Evolutionary conservation across 345 rosid species (phyloP), one percentile per base, ranked within the genome.

Genomic region (Adansonia digitata): DNA sequence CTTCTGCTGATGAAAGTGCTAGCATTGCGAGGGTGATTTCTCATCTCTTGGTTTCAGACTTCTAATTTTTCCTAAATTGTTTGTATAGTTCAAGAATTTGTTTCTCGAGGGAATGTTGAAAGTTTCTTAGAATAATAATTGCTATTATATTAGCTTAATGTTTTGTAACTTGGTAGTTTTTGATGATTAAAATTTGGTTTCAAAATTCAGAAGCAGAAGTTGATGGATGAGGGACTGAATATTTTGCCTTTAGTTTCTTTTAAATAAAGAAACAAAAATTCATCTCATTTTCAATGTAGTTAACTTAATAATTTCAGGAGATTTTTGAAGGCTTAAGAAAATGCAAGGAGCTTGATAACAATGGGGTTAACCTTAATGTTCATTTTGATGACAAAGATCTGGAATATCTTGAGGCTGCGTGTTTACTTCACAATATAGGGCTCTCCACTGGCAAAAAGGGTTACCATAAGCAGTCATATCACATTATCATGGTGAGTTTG

Each of bases 381-480:
- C 52, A 72, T 56, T 77, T 88, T 71, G 86, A 78, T 39, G 84
- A 78, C 55, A 89, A 85, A 77, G 86, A 87, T 82, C 84, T 88
- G 73, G 94, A 89, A 79, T 87, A 85, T 75, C 89, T 91, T 37
- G 86, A 88, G 81, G 97, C 90, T 80, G 91, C 97, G 15, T 91
- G 94, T 76, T 83, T 88, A 80, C 91, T 91, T 77, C 97, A 91
- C 79, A 84, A 81, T 73, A 75, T 86, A 10, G 97, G 97, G 51
- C 80, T 82, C 56, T 76, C 82, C 76, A 73, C 78, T 66, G 80
- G 92, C 79, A 84, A 85, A 83, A 89, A 84, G 82, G 91, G 94
- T 74, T 89, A 91, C 74, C 97, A 91, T 76, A 89, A 89, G 87
- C 86, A 86, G 84, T 86, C 94, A 34, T 86, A 80, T 78, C 81